Base-by-base conservation (phyloP, 352 stramenopile species). In the Pythium phragmitis region DNA sequence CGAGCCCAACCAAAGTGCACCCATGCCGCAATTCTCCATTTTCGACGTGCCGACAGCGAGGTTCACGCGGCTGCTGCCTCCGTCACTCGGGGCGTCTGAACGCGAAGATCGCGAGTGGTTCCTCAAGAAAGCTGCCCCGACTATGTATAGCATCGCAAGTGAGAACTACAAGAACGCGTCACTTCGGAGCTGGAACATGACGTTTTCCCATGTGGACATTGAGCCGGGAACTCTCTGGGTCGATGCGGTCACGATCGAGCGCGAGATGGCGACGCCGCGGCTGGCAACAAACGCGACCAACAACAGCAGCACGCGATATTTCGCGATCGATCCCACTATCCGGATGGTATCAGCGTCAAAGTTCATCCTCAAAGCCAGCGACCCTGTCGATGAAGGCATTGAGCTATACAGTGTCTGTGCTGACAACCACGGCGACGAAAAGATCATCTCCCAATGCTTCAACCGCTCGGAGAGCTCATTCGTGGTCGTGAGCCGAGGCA, bases 161-260 rank as follows among this genome's bases (percentile, higher is more conserved):
- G 26, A 36, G 7, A 14, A 3, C 19, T 13, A 39, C 4, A 42
- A 55, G 7, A 30, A 16, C 2, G 43, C 50, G 30, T 30, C n/a
- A 3, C 9, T 45, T 9, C 50, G 50, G 16, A 52, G 7, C 26
- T 57, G 50, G 50, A 42, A 7, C 5, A 11, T 55, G 5, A 16
- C 39, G 26, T 21, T 55, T 14, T 42, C 49, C 4, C 50, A 30
- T n/a, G 33, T 45, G 4, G 6, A 23, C 13, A 19, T 57, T 30
- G 26, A 30, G 19, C 30, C 28, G 14, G 43, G 1, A 6, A 39
- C 30, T 12, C 13, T 55, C 1, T 57, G 50, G 50, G 17, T 57
- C 12, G 50, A 57, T 57, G 50, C 50, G 8, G n/a, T 57, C 14
- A 57, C 50, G 17, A 42, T 45, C 33, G 50, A 57, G 19, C 33